A percentile compares a stretch with the other conserved stretches of the same genome.
phyloP scores from a whole-genome alignment of 192 early-diverging fungal genomes.

The Podila horticola region DNA sequence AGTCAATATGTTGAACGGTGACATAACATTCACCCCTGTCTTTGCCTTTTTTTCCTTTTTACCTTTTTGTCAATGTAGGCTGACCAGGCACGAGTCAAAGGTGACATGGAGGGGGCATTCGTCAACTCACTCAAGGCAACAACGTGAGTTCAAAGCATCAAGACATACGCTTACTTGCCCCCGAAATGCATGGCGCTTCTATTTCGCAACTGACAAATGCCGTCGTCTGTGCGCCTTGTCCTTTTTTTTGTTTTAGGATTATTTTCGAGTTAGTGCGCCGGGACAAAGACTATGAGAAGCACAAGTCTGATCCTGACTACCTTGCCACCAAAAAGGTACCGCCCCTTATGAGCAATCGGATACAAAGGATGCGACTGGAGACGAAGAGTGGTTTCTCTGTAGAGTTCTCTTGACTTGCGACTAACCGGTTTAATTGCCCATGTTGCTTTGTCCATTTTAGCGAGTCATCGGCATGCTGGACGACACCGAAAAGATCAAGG shows the following conservation, averaged over 20 bases:
- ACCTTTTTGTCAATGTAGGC: conserved; percentile 13
- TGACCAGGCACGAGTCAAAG: conserved; percentile 22
- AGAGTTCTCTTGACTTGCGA: background rate
- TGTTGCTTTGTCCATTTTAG: conserved; percentile 22
- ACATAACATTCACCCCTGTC: conserved; percentile 2
- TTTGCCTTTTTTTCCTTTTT: background rate
- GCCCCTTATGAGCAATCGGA: background rate
- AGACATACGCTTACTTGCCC: background rate
- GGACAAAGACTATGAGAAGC: conserved; percentile 51
- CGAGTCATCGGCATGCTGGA: conserved; percentile 21
- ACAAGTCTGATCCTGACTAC: conserved; percentile 56
- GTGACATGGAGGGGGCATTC: conserved; percentile 45
- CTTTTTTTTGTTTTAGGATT: conserved; percentile 42
- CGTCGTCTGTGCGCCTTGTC: background rate
- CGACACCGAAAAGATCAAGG: conserved; percentile 45
- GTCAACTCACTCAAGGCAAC: conserved; percentile 42
- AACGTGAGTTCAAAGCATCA: conserved; percentile 28
- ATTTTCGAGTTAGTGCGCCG: conserved; percentile 57
- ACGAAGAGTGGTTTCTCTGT: too few relatives aligned
- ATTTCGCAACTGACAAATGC: too few relatives aligned
- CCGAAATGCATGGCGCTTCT: background rate
- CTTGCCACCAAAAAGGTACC: conserved; percentile 51
- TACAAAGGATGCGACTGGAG: too few relatives aligned
- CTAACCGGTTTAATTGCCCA: background rate
- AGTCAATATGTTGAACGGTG: background rate